Base-by-base conservation (phyloP, 1,284 basidiomycete species). In the Sparassis latifolia region DNA sequence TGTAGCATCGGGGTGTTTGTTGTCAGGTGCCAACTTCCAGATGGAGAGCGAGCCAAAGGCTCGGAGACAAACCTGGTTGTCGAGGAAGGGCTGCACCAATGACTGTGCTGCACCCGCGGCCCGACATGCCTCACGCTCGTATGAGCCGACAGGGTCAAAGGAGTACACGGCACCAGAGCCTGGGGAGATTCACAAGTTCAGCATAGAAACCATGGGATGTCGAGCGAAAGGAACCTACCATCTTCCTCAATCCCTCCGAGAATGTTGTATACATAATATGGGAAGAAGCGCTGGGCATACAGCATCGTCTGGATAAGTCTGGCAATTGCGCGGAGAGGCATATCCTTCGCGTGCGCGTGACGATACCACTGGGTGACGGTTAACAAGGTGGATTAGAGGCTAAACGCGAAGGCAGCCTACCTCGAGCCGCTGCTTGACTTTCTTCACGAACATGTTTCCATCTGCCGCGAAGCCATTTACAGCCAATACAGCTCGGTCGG, bases 381-480 rank as follows among this genome's bases (percentile, higher is more conserved):
- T 12, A 37, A 37, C 20, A 20, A 20, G 20, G 20, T 20, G 20
- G 20, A 20, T 20, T 20, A 48, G 30, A 6, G 44, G 33, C 10
- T 4, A 30, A 28, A n/a, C 38, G 39, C 10, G n/a, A 35, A 45
- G 12, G 4, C 20, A 20, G 20, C 74, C 49, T 51, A 94, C 93
- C 77, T 97, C 94, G 6, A 97, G 76, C 59, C 92, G 79, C 69
- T 97, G 92, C 69, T 89, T 89, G 50, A 97, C 87, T 64, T 87
- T 85, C 80, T 96, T 96, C 61, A 97, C 90, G 64, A 97, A 92
- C 80, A 91, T 91, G 65, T 93, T 94, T 33, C 92, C 92, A 67
- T 97, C 94, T 44, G 93, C 94, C 30, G 92, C 89, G 65, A 97
- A 97, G 3, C 94, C 94, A 62, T 95, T 96, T 37, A 95, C 92